Evolutionary conservation across 2,329 filamentous ascomycete species (phyloP).

Genomic region (Colletotrichum lupini): DNA sequence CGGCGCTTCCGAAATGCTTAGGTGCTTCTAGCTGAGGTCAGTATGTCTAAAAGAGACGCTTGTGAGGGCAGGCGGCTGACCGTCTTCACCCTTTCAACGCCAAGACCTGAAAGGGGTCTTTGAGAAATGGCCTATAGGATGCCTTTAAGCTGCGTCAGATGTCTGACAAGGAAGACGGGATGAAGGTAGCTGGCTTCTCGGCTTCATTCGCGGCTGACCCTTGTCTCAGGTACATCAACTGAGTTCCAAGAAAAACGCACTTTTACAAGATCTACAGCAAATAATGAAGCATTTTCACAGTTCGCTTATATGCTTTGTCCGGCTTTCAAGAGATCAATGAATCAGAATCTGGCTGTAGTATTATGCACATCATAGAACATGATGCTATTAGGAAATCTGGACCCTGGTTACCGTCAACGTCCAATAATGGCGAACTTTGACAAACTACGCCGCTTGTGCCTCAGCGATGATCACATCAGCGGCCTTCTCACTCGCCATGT

Average conservation of each 20-base stretch:
- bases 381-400: too few relatives aligned
- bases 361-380: too few relatives aligned
- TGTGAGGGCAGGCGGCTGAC: neutral
- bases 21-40: neutral
- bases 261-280: neutral
- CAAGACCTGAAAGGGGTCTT: neutral
- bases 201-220: neutral
- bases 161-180: neutral
- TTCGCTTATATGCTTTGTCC: neutral
- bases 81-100: neutral
- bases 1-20: neutral
- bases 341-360: too few relatives aligned
- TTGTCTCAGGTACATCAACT: neutral
- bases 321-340: too few relatives aligned
- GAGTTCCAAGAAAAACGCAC: neutral
- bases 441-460: slow-evolving; percentile 10
- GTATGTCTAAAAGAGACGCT: neutral
- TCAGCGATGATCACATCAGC: slow-evolving; percentile 45
- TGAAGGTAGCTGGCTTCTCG: neutral
- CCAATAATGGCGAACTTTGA: neutral
- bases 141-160: too few relatives aligned
- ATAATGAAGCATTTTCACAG: neutral
- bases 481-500: slow-evolving; percentile 71
- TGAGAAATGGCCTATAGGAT: neutral
- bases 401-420: too few relatives aligned